A percentile compares a stretch with the other conserved stretches of the same genome.
Conservation (phyloP, 495 filamentous ascomycete species). For the Pyrenula aspistea region DNA sequence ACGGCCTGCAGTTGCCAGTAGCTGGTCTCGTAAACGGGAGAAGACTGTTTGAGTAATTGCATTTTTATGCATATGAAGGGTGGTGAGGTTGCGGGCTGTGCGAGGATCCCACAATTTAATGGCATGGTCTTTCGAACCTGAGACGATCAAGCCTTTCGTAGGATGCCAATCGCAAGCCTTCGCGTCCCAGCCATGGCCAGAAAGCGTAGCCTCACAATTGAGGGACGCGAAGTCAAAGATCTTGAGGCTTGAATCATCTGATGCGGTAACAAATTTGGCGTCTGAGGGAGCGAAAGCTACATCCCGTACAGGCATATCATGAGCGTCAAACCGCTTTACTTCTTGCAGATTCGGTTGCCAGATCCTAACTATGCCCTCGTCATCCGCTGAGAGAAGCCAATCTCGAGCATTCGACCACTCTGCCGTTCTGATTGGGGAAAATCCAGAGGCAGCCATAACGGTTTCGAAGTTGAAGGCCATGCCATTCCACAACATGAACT, state of each 20-base stretch:
- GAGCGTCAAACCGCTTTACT: conserved; percentile 85
- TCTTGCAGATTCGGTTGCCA: conserved; percentile 99
- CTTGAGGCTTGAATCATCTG: conserved; percentile 83
- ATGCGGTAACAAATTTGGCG: conserved; percentile 89
- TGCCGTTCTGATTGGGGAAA: conserved; percentile 49
- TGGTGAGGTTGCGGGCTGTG: conserved; percentile 78
- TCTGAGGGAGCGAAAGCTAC: conserved; percentile 91
- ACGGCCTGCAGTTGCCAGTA: conserved; percentile 82
- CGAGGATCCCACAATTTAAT: conserved; percentile 97
- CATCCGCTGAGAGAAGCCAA: conserved; percentile 92
- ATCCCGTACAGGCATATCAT: conserved; percentile 78
- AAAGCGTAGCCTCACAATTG: conserved; percentile 63
- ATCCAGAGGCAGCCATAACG: conserved; percentile 60
- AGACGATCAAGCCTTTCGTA: conserved; percentile 85
- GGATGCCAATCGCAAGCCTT: conserved; percentile 97
- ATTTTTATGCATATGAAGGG: conserved; percentile 94
- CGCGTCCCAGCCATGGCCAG: conserved; percentile 91
- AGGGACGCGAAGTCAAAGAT: conserved; percentile 94
- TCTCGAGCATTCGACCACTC: conserved; percentile 89
- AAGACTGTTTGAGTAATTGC: conserved; percentile 84
- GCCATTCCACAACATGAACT: conserved; percentile 98
- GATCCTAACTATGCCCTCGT: conserved; percentile 92
- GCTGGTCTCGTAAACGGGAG: conserved; percentile 66
- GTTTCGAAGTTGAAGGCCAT: conserved; percentile 99
- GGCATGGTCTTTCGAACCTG: conserved; percentile 91